These are phyloP conservation scores for Fusarium subglutinans DNA, from an alignment of 2,329 filamentous ascomycete species.

Conservation along the genomic window DNA sequence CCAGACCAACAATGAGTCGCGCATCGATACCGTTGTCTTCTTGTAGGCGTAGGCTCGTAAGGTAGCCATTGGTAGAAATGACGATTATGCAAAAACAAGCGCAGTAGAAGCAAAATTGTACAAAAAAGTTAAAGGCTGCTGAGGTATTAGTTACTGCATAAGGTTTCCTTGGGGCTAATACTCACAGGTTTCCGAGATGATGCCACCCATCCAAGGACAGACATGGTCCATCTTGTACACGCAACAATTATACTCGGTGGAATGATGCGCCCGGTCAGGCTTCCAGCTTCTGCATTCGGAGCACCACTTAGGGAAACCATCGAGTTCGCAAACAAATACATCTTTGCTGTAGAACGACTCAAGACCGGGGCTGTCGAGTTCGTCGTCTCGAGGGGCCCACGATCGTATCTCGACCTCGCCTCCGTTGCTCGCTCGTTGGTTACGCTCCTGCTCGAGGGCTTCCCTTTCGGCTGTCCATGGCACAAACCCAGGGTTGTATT, in stretches of 20 bases:
- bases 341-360: constrained; percentile 84
- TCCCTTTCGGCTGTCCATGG: constrained; percentile 61
- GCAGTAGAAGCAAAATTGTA: constrained; percentile 84
- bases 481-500: constrained; percentile 76
- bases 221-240: constrained; percentile 94
- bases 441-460: constrained; percentile 45
- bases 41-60: constrained; percentile 63
- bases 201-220: constrained; percentile 96
- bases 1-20: constrained; percentile 73
- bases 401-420: constrained; percentile 43
- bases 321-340: constrained; percentile 82
- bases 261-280: constrained; percentile 87
- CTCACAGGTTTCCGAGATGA: constrained; percentile 81
- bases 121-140: constrained; percentile 86
- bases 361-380: constrained; percentile 72
- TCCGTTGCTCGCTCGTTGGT: constrained; percentile 31
- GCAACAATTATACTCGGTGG: constrained; percentile 81
- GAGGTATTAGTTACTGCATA: background rate
- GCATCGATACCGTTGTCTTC: constrained; percentile 58
- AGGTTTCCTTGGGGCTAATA: constrained; percentile 1
- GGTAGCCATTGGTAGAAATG: constrained; percentile 71
- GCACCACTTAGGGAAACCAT: constrained; percentile 90
- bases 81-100: constrained; percentile 72
- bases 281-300: constrained; percentile 87
- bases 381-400: constrained; percentile 53